Evolutionary conservation across 305 asterid genomes (phyloP).

Genomic region (Solanum hybrid): DNA sequence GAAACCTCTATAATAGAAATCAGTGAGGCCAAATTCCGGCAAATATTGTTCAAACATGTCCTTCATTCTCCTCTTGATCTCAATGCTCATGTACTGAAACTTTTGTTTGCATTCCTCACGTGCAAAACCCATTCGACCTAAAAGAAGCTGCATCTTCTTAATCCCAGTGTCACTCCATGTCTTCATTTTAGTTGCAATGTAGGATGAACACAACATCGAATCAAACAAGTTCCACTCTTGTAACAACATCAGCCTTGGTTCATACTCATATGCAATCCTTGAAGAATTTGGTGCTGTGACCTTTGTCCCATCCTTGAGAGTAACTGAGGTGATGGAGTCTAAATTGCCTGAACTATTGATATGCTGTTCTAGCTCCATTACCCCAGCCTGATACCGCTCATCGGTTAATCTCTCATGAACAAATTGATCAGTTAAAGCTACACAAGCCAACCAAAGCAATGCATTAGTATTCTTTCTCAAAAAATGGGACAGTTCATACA

Average conservation of each 20-base stretch:
- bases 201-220: constrained; percentile 91
- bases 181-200: constrained; percentile 82
- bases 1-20: constrained; percentile 81
- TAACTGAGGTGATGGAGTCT: constrained; percentile 68
- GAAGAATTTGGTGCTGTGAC: constrained; percentile 77
- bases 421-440: constrained; percentile 87
- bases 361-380: constrained; percentile 91
- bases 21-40: constrained; percentile 89
- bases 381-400: constrained; percentile 85
- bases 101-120: constrained; percentile 90
- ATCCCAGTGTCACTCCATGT: constrained; percentile 96
- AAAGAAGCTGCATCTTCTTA: constrained; percentile 82
- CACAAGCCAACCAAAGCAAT: constrained; percentile 94
- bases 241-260: constrained; percentile 79
- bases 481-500: constrained; percentile 82
- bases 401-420: constrained; percentile 88
- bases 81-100: constrained; percentile 82
- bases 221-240: constrained; percentile 99
- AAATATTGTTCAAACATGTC: constrained; percentile 84
- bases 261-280: constrained; percentile 73
- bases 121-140: constrained; percentile 94
- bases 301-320: constrained; percentile 88
- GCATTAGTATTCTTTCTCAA: constrained; percentile 68
- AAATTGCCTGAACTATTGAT: constrained; percentile 80
- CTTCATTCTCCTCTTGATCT: constrained; percentile 78